Base-by-base conservation (phyloP, 192 early-diverging fungal genomes). In the Thamnidium elegans region DNA sequence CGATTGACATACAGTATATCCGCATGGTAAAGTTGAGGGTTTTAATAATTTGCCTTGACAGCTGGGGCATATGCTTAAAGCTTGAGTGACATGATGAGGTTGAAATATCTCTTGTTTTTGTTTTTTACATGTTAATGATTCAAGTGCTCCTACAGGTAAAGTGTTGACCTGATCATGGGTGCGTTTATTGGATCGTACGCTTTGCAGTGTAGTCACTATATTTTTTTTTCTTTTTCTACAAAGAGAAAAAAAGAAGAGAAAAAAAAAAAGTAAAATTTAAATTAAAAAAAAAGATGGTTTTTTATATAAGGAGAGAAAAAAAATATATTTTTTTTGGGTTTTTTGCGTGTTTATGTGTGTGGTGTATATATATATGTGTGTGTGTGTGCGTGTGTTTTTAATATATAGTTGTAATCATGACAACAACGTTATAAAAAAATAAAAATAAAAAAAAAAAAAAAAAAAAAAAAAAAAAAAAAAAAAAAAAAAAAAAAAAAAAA, bases 21-120 rank as follows among this genome's bases (percentile, higher is more conserved):
- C 79, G 9, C 79, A 81, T 4, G 79, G 68, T 0, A 81, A 62
- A 13, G 79, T 81, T 42, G 70, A 19, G 2, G 79, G 79, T 11
- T 63, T 70, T 9, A 65, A 54, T 2, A 80, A 46, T 14, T 69
- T 59, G n/a, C 51, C 34, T 21, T 71, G 58, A 53, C 79, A 80
- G 34, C 46, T 50, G 7, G 69, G 67, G 58, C 79, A 80, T 45
- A 75, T 65, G 5, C 69, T 62, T 3, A 65, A 30, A 26, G 44
- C 26, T 8, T 39, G 9, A 51, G 21, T 63, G 63, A n/a, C 43
- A 50, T 36, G 54, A 56, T 50, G 68, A 50, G 48, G 55, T 52
- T 32, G 62, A 39, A 51, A 42, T 61, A 52, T 32, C 23, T 23
- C 46, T n/a, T 44, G 36, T 42, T 30, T 59, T 17, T 17, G 53